Evolutionary conservation across 1,284 basidiomycete species (phyloP).

Genomic region (Melampsora larici-populina): DNA sequence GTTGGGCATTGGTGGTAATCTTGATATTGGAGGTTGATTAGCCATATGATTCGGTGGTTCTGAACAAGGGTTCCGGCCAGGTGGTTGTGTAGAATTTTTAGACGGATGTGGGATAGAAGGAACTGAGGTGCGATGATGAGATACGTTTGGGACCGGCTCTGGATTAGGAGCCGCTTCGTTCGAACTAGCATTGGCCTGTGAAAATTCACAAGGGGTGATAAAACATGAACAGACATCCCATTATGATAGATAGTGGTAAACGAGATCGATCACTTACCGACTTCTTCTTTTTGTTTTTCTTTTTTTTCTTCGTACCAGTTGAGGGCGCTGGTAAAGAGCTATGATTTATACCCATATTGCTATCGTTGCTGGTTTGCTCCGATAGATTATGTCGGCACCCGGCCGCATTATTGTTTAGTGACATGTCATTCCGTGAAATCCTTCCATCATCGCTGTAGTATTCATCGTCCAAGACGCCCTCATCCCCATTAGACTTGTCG

Average conservation of each 20-base stretch:
- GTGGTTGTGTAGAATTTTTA: constrained; percentile 25
- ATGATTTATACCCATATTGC: constrained; percentile 25
- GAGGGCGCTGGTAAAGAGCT: constrained; percentile 16
- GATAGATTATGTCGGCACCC: constrained; percentile 25
- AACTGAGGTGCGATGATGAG: constrained; percentile 10
- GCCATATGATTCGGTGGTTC: constrained; percentile 40
- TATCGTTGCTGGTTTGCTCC: constrained; percentile 32
- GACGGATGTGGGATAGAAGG: constrained; percentile 14
- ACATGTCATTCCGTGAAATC: constrained; percentile 32
- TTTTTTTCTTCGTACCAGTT: constrained; percentile 38
- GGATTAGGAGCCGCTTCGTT: constrained; percentile 15
- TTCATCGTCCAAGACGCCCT: constrained; percentile 50
- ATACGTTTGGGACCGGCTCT: neutral
- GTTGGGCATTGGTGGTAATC: constrained; percentile 14
- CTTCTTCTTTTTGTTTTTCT: constrained; percentile 43
- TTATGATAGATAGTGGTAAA: neutral
- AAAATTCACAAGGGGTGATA: neutral
- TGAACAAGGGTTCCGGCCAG: neutral
- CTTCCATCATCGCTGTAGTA: constrained; percentile 55
- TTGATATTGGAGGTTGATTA: constrained; percentile 44
- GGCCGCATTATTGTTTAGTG: constrained; percentile 4
- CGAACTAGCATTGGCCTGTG: constrained; percentile 21
- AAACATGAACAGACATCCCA: neutral
- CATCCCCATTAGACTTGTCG: constrained; percentile 51
- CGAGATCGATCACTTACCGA: constrained; percentile 18